Evolutionary conservation across 176 grass and related monocot genomes (phyloP).

Genomic region (Chloris gayana): DNA sequence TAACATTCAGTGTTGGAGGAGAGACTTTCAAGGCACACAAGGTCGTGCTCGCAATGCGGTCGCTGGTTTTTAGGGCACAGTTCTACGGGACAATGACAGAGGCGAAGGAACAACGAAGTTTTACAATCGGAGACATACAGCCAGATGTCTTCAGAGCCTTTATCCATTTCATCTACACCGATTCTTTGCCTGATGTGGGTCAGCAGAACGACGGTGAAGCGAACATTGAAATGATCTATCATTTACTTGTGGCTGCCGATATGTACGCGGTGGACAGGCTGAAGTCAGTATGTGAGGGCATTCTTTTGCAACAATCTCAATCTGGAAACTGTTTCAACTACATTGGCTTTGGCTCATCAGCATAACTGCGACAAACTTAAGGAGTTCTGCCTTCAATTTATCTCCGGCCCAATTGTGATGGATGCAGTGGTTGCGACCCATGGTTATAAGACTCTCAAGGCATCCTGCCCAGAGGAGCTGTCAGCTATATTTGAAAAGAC

Average conservation of each 20-base stretch:
- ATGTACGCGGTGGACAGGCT: slow-evolving; percentile 24
- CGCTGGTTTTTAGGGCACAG: no score
- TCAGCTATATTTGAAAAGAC: not conserved
- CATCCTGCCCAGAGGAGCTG: slow-evolving; percentile 9
- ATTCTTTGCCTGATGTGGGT: no score
- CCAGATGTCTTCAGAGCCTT: no score
- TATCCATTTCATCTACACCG: no score
- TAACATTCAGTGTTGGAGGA: no score
- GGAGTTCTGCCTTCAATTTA: not conserved
- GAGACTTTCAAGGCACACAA: no score
- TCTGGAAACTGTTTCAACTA: slow-evolving; percentile 27
- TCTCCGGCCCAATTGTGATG: not conserved
- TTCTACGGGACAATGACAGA: no score
- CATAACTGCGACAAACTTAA: not conserved
- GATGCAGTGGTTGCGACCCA: not conserved
- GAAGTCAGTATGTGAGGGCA: slow-evolving; percentile 12
- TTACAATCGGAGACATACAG: no score
- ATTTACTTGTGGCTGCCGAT: slow-evolving; percentile 1
- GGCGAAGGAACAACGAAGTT: no score
- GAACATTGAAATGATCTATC: no score
- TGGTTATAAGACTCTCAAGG: slow-evolving; percentile 23
- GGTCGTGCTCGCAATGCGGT: no score
- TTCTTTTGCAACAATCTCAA: slow-evolving; percentile 29
- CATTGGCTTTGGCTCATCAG: slow-evolving; percentile 24
- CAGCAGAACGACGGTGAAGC: no score